These are phyloP conservation scores for Diaporthe ilicicola DNA, from an alignment of 2,329 filamentous ascomycete genomes.

Conservation along the genomic window DNA sequence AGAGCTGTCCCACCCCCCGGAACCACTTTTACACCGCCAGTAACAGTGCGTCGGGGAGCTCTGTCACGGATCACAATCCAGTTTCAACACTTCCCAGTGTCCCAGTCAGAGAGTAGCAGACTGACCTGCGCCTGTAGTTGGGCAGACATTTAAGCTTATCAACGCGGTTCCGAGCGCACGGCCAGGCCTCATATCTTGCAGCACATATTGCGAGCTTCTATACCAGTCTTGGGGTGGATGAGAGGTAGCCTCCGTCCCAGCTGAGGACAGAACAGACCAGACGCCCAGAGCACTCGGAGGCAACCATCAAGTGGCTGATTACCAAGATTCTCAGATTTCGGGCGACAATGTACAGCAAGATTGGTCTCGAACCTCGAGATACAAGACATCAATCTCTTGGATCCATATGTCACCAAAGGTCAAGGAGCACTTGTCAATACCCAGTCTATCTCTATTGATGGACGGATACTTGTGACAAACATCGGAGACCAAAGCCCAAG, in stretches of 20 bases:
- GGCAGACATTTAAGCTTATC: background rate
- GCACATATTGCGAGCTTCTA: conserved; percentile 4
- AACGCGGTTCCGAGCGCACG: background rate
- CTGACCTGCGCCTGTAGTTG: background rate
- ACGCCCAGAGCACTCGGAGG: background rate
- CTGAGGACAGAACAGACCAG: background rate
- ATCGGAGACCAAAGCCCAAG: no score
- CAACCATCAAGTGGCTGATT: background rate
- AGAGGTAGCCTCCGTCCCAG: background rate
- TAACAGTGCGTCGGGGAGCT: background rate
- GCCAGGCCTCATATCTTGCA: background rate
- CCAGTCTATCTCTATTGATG: no score
- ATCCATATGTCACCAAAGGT: no score
- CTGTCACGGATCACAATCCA: background rate
- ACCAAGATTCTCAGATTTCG: background rate
- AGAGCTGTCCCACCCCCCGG: background rate
- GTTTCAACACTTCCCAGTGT: background rate
- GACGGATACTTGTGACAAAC: no score
- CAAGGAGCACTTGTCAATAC: no score
- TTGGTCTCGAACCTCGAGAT: background rate
- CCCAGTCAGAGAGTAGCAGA: background rate
- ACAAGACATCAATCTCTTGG: background rate
- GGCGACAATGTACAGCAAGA: background rate
- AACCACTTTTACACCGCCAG: conserved; percentile 15
- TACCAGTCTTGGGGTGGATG: background rate